These are phyloP conservation scores for Gaertneriomyces semiglobifer DNA, from an alignment of 192 early-diverging fungal species.

Conservation along the genomic window DNA sequence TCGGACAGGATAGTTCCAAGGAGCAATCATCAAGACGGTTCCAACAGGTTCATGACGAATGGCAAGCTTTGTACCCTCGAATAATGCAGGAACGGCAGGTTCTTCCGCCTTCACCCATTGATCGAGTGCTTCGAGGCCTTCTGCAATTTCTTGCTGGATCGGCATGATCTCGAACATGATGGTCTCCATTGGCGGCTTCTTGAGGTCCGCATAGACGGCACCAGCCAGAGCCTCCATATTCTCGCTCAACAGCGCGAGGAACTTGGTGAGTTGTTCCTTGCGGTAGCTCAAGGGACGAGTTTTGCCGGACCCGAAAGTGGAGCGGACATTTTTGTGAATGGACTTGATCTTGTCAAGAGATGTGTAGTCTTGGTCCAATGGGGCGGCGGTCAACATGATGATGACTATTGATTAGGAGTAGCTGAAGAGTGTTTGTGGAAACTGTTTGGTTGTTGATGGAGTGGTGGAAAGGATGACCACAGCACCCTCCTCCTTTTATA, in stretches of 20 bases:
- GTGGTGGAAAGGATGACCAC: too few relatives aligned
- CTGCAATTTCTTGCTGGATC: constrained; percentile 30
- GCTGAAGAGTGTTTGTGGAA: too few relatives aligned
- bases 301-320: constrained; percentile 30
- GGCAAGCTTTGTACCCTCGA: constrained; percentile 11
- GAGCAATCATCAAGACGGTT: constrained; percentile 64
- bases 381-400: too few relatives aligned
- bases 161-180: constrained; percentile 27
- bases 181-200: constrained; percentile 12
- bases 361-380: not conserved
- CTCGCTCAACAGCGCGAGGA: constrained; percentile 29
- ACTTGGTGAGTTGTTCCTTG: constrained; percentile 33
- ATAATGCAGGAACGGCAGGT: constrained; percentile 4
- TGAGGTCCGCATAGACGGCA: constrained; percentile 35
- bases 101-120: constrained; percentile 32
- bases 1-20: constrained; percentile 67
- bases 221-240: constrained; percentile 26
- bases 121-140: constrained; percentile 36
- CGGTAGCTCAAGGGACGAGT: constrained; percentile 38
- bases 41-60: constrained; percentile 68
- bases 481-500: too few relatives aligned
- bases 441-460: too few relatives aligned
- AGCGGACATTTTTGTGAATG: constrained; percentile 15
- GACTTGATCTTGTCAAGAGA: constrained; percentile 1
- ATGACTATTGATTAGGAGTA: too few relatives aligned